These are phyloP conservation scores for Tetratostichococcus sp. DNA, from an alignment of 139 green algal genomes.

Conservation along the genomic window DNA sequence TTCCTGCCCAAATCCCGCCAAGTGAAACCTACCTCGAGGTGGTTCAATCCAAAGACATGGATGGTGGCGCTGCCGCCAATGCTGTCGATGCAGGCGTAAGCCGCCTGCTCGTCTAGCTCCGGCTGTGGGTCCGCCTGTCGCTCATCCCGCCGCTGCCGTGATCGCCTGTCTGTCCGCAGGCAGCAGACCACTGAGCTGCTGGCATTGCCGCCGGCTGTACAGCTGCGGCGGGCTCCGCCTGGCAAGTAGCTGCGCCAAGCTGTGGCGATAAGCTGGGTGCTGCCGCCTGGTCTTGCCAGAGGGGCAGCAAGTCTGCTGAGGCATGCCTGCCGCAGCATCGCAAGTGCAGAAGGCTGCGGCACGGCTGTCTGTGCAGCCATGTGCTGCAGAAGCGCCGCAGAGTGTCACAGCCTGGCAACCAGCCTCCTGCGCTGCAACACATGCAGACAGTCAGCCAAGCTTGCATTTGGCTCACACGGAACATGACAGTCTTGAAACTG, in stretches of 20 bases:
- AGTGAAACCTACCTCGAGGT: conserved; percentile 7
- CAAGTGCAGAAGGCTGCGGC: too few relatives aligned
- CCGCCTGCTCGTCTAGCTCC: not conserved
- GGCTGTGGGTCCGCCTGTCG: not conserved
- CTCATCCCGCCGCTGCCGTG: not conserved
- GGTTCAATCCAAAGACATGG: conserved; percentile 31
- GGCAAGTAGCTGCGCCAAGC: not conserved
- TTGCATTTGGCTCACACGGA: not conserved
- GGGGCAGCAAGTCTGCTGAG: too few relatives aligned
- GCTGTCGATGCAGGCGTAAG: not conserved
- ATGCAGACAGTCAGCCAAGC: not conserved
- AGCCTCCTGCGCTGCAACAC: not conserved
- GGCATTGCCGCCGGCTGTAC: not conserved
- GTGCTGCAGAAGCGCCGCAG: too few relatives aligned
- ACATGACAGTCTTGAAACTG: not conserved
- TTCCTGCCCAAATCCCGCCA: too few relatives aligned
- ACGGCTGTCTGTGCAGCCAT: too few relatives aligned
- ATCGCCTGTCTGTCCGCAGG: not conserved
- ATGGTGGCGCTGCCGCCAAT: conserved; percentile 9
- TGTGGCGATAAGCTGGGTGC: too few relatives aligned
- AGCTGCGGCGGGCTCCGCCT: not conserved
- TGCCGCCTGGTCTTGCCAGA: too few relatives aligned
- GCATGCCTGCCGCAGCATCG: too few relatives aligned
- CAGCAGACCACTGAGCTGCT: not conserved
- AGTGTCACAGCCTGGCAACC: too few relatives aligned